These are phyloP conservation scores for Effrenium voratum DNA, from an alignment of 73 alveolate species.

Conservation along the genomic window DNA sequence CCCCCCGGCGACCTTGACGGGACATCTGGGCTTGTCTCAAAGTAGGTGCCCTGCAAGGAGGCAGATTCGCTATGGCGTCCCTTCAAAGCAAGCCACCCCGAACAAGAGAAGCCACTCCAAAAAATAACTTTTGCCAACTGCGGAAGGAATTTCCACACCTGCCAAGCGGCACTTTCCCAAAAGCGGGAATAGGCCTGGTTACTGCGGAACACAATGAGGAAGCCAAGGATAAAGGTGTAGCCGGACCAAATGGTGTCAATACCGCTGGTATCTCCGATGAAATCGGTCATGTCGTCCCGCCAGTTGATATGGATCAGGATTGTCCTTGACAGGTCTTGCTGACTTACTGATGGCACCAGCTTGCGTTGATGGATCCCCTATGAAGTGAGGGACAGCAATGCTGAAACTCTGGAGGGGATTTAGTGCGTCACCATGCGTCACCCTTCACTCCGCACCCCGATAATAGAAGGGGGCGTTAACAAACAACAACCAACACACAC, in stretches of 20 bases:
- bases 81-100: not conserved
- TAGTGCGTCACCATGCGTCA: no score
- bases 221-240: conserved; percentile 73
- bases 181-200: conserved; percentile 89
- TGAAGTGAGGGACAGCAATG: no score
- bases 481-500: no score
- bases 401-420: no score
- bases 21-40: no score
- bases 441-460: no score
- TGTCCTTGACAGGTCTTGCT: not conserved
- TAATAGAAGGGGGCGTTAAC: no score
- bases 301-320: not conserved
- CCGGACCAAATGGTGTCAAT: conserved; percentile 77
- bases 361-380: no score
- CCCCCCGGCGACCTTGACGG: not conserved
- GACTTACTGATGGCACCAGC: not conserved
- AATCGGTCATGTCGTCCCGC: conserved; percentile 36
- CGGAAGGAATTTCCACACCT: not conserved
- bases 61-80: not conserved
- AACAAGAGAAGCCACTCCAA: not conserved
- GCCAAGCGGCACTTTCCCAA: conserved; percentile 74
- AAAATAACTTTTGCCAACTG: not conserved
- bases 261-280: not conserved
- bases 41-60: not conserved
- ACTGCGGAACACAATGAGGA: conserved; percentile 81